Conservation (phyloP, 2,329 filamentous ascomycete genomes). For the Phaeosphaeriaceae sp. region DNA sequence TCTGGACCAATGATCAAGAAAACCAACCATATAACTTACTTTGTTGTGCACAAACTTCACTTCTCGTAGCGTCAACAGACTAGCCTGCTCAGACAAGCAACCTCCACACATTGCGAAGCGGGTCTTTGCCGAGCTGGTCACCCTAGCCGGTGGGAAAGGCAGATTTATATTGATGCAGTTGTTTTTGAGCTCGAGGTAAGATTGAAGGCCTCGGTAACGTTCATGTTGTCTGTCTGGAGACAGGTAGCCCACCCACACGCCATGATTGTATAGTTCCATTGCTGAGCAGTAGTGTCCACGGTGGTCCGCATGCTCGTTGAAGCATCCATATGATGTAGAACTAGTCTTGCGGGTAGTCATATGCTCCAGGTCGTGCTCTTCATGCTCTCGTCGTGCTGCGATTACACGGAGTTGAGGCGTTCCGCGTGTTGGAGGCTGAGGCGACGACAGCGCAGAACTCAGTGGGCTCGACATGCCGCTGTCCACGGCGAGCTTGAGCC, state of each 20-base stretch:
- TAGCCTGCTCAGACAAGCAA: slow-evolving; percentile 16
- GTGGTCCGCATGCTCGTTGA: slow-evolving; percentile 11
- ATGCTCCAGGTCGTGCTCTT: not conserved
- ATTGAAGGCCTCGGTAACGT: slow-evolving; percentile 19
- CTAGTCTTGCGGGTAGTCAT: not conserved
- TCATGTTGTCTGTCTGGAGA: slow-evolving; percentile 13
- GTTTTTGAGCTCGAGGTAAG: slow-evolving; percentile 14
- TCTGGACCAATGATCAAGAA: not conserved
- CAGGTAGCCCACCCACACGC: slow-evolving; percentile 34
- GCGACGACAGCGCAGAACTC: not conserved
- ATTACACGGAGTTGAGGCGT: not conserved
- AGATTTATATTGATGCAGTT: slow-evolving; percentile 13
- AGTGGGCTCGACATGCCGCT: not conserved
- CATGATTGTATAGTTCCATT: slow-evolving; percentile 16
- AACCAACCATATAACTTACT: slow-evolving; percentile 7
- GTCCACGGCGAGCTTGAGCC: not conserved
- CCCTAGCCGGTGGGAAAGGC: slow-evolving; percentile 12
- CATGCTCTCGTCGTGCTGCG: not conserved
- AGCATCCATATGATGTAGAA: slow-evolving; percentile 10
- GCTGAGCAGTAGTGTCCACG: slow-evolving; percentile 20
- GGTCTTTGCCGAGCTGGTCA: slow-evolving; percentile 5
- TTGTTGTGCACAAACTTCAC: slow-evolving; percentile 12
- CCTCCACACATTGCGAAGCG: slow-evolving; percentile 28
- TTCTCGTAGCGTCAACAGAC: slow-evolving; percentile 22
- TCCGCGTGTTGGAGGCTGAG: not conserved